These are phyloP conservation scores for Candida taoyuanica DNA, from an alignment of 805 yeast genomes.

Conservation along the genomic window DNA sequence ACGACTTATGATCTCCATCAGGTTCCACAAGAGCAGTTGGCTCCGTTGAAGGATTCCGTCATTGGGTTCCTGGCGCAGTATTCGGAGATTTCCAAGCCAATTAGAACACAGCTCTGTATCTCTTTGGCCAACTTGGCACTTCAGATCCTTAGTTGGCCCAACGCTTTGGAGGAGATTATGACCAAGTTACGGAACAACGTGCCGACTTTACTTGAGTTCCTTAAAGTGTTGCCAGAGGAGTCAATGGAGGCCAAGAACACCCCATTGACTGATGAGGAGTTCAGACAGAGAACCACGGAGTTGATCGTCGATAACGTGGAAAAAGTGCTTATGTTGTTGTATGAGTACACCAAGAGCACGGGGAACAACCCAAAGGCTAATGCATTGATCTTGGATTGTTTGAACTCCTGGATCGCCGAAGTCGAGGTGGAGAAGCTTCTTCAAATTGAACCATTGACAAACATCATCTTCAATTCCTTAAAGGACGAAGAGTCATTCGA, in stretches of 20 bases:
- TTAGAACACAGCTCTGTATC: constrained; percentile 79
- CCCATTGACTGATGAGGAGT: constrained; percentile 79
- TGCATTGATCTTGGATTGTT: constrained; percentile 59
- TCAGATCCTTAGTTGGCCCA: constrained; percentile 69
- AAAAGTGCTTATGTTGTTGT: constrained; percentile 59
- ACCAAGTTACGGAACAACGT: constrained; percentile 37
- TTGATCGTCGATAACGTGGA: constrained; percentile 65
- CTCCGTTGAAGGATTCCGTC: constrained; percentile 63
- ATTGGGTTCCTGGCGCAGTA: constrained; percentile 52
- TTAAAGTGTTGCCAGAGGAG: constrained; percentile 90
- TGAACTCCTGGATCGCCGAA: constrained; percentile 89
- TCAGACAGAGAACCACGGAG: constrained; percentile 54
- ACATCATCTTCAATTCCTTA: constrained; percentile 62
- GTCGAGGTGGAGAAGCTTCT: constrained; percentile 71
- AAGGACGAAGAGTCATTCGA: constrained; percentile 65
- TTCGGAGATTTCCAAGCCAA: constrained; percentile 42
- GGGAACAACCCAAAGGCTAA: constrained; percentile 26
- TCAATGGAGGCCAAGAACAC: constrained; percentile 70
- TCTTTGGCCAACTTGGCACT: constrained; percentile 79
- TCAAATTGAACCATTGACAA: constrained; percentile 56
- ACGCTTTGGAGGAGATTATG: constrained; percentile 67
- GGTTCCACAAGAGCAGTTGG: constrained; percentile 53
- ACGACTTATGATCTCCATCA: constrained; percentile 82
- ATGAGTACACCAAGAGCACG: constrained; percentile 41
- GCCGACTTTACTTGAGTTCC: constrained; percentile 63